Percentiles rank a stretch among this genome's conserved stretches.
These are phyloP conservation scores for Camellia sinensis DNA, from an alignment of 148 eudicot genomes.

Conservation along the genomic window DNA sequence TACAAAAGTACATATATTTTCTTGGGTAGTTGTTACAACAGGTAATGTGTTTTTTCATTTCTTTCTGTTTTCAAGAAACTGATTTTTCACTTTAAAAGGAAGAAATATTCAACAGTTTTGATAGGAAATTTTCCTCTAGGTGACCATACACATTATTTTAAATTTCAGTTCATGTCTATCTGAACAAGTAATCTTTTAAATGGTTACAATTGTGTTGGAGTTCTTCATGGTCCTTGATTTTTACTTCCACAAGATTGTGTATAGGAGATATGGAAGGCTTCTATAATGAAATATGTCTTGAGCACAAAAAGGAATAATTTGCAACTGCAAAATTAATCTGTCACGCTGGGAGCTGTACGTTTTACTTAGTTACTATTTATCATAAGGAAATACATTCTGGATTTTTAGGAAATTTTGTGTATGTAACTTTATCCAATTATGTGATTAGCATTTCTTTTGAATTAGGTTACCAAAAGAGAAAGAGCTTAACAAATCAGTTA, in stretches of 20 bases:
- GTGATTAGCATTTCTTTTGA: too few species aligned
- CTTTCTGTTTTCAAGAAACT: too few species aligned
- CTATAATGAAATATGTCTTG: neutral
- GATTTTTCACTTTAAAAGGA: too few species aligned
- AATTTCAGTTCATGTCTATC: neutral
- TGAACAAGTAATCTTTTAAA: neutral
- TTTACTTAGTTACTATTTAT: neutral
- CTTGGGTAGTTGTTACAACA: too few species aligned
- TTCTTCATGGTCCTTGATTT: neutral
- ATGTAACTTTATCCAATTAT: too few species aligned
- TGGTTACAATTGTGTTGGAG: neutral
- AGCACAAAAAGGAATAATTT: neutral
- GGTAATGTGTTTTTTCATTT: too few species aligned
- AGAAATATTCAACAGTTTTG: too few species aligned
- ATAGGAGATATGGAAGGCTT: neutral
- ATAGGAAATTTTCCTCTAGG: too few species aligned
- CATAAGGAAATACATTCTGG: neutral
- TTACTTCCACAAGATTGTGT: neutral
- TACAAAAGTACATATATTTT: too few species aligned
- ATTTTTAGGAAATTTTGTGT: too few species aligned
- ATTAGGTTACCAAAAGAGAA: too few species aligned
- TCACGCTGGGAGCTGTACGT: neutral
- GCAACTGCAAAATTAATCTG: neutral
- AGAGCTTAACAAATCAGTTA: too few species aligned
- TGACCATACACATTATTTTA: neutral